These are phyloP conservation scores for Triticum aestivum DNA, from an alignment of 176 grass and related monocot genomes.

Conservation along the genomic window DNA sequence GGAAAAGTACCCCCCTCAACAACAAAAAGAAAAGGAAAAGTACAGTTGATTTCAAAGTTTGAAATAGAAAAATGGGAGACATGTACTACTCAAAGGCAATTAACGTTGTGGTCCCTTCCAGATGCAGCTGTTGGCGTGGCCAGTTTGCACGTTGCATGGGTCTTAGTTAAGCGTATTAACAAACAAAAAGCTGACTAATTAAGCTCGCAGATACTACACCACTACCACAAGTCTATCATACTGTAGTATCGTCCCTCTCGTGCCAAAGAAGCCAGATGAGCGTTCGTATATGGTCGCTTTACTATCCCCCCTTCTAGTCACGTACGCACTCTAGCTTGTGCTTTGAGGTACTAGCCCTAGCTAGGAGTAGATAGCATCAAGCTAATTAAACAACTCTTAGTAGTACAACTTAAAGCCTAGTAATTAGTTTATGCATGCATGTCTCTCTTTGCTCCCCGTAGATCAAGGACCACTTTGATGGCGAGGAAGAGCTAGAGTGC, in stretches of 20 bases:
- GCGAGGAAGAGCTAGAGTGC: background rate
- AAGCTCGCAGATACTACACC: background rate
- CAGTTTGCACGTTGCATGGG: slow-evolving; percentile 1
- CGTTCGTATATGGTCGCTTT: background rate
- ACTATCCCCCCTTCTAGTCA: background rate
- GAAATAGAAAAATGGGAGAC: no score
- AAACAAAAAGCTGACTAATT: background rate
- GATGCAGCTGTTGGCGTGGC: background rate
- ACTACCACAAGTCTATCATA: background rate
- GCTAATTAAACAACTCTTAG: background rate
- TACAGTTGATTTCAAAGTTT: no score
- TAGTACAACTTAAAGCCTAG: background rate
- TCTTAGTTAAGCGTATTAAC: slow-evolving; percentile 11
- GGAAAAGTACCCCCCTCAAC: no score
- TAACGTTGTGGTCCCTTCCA: background rate
- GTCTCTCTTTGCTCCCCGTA: background rate
- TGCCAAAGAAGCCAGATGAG: background rate
- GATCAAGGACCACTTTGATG: slow-evolving; percentile 8
- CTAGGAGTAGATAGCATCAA: background rate
- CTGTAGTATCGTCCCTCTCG: background rate
- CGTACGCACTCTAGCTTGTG: background rate
- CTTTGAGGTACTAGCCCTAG: background rate
- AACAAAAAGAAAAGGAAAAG: no score
- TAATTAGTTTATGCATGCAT: no score
- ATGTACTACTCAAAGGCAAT: no score